These are phyloP conservation scores for Trypanosomatidae sp. DNA, from an alignment of 208 protist species.

Conservation along the genomic window DNA sequence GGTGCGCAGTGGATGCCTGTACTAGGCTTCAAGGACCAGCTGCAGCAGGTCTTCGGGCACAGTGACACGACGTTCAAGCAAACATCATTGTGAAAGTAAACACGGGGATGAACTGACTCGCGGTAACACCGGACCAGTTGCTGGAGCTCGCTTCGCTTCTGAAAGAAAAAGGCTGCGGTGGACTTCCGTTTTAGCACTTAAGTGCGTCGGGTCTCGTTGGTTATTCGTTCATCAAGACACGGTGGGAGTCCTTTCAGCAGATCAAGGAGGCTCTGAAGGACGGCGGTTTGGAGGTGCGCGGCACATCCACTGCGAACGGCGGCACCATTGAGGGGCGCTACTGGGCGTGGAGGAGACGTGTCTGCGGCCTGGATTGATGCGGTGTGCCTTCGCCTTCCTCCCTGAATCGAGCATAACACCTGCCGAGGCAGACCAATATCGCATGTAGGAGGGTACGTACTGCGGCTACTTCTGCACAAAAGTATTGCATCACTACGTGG, in stretches of 20 bases:
- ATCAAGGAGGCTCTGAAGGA: slow-evolving; percentile 29
- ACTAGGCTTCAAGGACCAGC: slow-evolving; percentile 35
- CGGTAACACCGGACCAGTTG: slow-evolving; percentile 36
- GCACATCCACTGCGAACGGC: slow-evolving; percentile 49
- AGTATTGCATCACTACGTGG: slow-evolving; percentile 45
- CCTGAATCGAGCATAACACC: slow-evolving; percentile 24
- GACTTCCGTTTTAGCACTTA: slow-evolving; percentile 56
- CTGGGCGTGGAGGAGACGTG: slow-evolving; percentile 48
- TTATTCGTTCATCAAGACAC: slow-evolving; percentile 35
- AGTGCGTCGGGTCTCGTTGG: slow-evolving; percentile 42
- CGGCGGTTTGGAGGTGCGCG: slow-evolving; percentile 51
- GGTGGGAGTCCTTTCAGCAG: slow-evolving; percentile 41
- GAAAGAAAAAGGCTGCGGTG: slow-evolving; percentile 38
- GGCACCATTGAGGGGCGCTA: slow-evolving; percentile 43
- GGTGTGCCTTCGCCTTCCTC: slow-evolving; percentile 51
- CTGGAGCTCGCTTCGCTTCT: slow-evolving; percentile 34
- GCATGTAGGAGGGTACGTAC: slow-evolving; percentile 36
- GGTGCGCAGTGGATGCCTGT: slow-evolving; percentile 37
- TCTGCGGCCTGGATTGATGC: slow-evolving; percentile 52
- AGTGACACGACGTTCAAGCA: slow-evolving; percentile 34
- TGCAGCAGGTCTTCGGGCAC: slow-evolving; percentile 40
- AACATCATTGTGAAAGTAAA: slow-evolving; percentile 54
- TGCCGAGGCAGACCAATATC: slow-evolving; percentile 25
- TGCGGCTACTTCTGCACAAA: slow-evolving; percentile 51
- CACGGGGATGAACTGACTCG: slow-evolving; percentile 59